A percentile compares a stretch with the other conserved stretches of the same genome.
Evolutionary conservation across 2,329 filamentous ascomycete species (phyloP).

Genomic region (Phaeosphaeriaceae sp.): DNA sequence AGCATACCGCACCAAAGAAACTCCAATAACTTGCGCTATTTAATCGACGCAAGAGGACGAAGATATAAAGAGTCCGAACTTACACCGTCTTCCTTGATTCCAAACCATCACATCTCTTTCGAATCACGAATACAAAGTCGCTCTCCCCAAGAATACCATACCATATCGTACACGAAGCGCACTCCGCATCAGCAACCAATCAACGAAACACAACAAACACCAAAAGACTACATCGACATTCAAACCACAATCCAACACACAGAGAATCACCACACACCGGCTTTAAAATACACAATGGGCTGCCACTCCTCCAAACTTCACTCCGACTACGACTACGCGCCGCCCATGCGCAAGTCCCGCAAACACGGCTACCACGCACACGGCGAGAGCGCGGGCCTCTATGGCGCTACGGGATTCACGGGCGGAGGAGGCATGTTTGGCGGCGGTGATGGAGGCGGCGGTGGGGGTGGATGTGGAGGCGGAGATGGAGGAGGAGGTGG

Average conservation of each 20-base stretch:
- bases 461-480: conserved; percentile 9
- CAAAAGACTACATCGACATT: too few species aligned
- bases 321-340: conserved; percentile 13
- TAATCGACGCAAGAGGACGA: too few species aligned
- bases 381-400: neutral
- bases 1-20: too few species aligned
- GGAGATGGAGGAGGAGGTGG: conserved; percentile 13
- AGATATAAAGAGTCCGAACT: too few species aligned
- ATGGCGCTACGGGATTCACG: neutral
- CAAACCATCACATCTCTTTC: too few species aligned
- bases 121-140: too few species aligned
- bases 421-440: neutral
- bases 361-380: neutral
- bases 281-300: conserved; percentile 24
- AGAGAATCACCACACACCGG: neutral
- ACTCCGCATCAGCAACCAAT: too few species aligned
- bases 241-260: neutral
- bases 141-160: too few species aligned
- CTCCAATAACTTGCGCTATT: too few species aligned
- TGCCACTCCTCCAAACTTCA: conserved; percentile 24
- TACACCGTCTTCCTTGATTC: too few species aligned
- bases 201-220: too few species aligned
- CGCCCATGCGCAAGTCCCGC: conserved; percentile 11
- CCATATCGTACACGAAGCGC: too few species aligned
- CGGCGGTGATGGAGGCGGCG: conserved; percentile 13